Evolutionary conservation across 345 rosid genomes (phyloP), one percentile per base, ranked within the genome.

Genomic region (Eucalyptus virginea): DNA sequence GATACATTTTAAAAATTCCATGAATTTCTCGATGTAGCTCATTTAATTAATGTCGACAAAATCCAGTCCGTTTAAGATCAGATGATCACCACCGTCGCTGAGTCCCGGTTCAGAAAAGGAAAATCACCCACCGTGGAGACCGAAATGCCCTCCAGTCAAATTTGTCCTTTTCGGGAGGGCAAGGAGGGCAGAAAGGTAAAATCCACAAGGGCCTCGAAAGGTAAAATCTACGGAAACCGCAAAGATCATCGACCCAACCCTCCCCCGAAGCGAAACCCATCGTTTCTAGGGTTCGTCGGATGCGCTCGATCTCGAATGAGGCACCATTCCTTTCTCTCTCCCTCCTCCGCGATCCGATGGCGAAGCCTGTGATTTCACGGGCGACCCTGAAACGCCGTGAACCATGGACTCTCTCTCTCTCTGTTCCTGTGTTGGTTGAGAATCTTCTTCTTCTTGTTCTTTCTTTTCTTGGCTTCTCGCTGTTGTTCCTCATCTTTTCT

Each of bases 11-110:
- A 4, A 56, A 56, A 56, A 24, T 24, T 10, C 0, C 3, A 56
- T 11, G 62, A 56, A 56, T 56, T 56, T 56, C 62, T 56, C 14
- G 10, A 56, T 0, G 30, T 24, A 24, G 62, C 62, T 0, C 0
- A 56, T 56, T 24, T 56, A 56, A 56, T 56, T 24, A 56, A 56
- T 5, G 1, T 56, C 3, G 62, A 0, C 62, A 56, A 56, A 56
- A 56, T 56, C 62, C 62, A 0, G 3, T 56, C 62, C 62, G 3
- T 56, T 10, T 9, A 56, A 56, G 62, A 56, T 56, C 62, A 56
- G 30, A 56, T 10, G 0, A 56, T 56, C 62, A 24, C 62, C 28
- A 24, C 28, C 0, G 30, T 56, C 30, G 62, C 62, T 5, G 62
- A 56, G 62, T 56, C 62, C 28, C 30, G 30, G 62, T 56, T 10